Evolutionary conservation across 176 grass and related monocot genomes (phyloP).

Genomic region (Oryza longistaminata): DNA sequence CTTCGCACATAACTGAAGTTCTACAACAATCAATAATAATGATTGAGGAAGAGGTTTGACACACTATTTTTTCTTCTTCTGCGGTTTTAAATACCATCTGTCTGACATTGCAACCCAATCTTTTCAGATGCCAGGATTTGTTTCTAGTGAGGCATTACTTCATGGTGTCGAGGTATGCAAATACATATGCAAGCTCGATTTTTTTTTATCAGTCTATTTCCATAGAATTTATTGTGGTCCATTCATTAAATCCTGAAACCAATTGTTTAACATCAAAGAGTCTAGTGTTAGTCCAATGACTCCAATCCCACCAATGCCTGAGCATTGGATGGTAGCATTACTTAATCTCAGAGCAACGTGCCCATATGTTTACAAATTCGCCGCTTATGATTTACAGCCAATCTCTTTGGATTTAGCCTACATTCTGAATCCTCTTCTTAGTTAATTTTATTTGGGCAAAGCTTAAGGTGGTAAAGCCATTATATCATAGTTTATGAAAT

Average conservation of each 20-base stretch:
- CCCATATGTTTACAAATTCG: neutral
- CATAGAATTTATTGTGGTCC: neutral
- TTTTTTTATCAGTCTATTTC: neutral
- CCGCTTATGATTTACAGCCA: neutral
- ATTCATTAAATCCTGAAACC: neutral
- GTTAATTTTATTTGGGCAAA: constrained; percentile 23
- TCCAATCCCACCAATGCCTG: neutral
- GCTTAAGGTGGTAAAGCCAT: neutral
- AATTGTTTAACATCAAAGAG: neutral
- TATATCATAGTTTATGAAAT: neutral
- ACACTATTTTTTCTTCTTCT: constrained; percentile 2
- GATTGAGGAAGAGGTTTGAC: constrained; percentile 81
- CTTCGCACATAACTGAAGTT: constrained; percentile 76
- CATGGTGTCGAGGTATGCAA: constrained; percentile 94
- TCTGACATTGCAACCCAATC: constrained; percentile 33
- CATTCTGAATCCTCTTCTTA: neutral
- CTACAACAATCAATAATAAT: constrained; percentile 70
- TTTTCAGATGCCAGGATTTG: constrained; percentile 82
- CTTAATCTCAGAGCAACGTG: constrained; percentile 8
- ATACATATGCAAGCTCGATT: neutral
- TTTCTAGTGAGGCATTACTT: constrained; percentile 79
- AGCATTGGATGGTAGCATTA: neutral
- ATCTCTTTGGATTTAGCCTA: neutral
- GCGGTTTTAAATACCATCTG: neutral
- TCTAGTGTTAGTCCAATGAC: neutral